Base-by-base conservation (phyloP, 139 green algal species). In the Zygnema circumcarinatum region DNA sequence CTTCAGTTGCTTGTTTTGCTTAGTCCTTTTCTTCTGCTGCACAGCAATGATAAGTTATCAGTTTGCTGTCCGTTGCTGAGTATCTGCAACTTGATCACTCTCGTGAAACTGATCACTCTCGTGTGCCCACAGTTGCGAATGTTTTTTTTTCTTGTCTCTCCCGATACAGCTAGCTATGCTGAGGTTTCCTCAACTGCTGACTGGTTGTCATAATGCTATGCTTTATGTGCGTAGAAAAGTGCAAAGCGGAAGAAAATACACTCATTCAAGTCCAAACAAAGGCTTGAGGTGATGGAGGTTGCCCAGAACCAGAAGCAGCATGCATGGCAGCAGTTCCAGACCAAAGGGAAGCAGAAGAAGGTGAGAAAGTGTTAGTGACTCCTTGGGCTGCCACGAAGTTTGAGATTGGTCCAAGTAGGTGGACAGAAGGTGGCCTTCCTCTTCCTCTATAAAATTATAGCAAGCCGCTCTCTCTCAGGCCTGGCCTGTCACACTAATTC, bases 241-340 rank as follows among this genome's bases (percentile, higher is more conserved):
- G 72, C 32, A 31, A 90, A 90, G 76, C 80, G 82, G 69, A 88
- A 79, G 54, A 90, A 88, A 80, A 82, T 83, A n/a, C 86, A 90
- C 35, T 41, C 78, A 40, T 89, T 88, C 53, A 90, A 90, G 78
- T 90, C 86, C 40, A 88, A 84, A 62, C 79, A 88, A 72, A 40
- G 86, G 39, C 22, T 90, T 35, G 86, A 88, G 54, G 81, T 79
- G 68, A 47, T 88, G 78, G 86, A 90, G 86, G 32, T 88, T 38
- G 69, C 33, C 25, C 56, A 84, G 29, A 84, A 88, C 80, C 73
- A 88, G 79, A n/a, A 33, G 21, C 86, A 90, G 32, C 86, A 88
- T 42, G 53, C 86, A 20, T 90, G 86, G 86, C 79, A 90, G 35
- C 79, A 90, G 36, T 90, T 90, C 32, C 84, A 86, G 16, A 75